Conservation (phyloP, 148 eudicot species). For the Cornus florida region DNA sequence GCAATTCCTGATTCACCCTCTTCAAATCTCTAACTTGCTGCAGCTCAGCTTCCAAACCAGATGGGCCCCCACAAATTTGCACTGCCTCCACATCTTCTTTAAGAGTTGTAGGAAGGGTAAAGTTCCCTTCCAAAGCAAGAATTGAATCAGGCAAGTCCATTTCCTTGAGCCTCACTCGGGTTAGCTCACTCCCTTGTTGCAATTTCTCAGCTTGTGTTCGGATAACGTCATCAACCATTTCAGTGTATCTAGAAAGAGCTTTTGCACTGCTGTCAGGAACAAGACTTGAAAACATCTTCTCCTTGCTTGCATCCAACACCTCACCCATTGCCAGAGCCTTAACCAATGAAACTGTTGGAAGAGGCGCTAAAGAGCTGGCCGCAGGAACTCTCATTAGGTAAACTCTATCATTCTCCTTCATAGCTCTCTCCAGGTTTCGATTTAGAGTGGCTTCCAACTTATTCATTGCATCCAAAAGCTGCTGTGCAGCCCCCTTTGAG, state of each 20-base stretch:
- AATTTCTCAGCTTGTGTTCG: slow-evolving; percentile 96
- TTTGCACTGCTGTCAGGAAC: slow-evolving; percentile 95
- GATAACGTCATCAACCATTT: slow-evolving; percentile 90
- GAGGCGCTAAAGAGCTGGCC: slow-evolving; percentile 67
- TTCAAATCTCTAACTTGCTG: slow-evolving; percentile 87
- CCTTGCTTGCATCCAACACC: slow-evolving; percentile 85
- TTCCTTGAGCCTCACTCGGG: slow-evolving; percentile 92
- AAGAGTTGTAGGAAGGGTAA: slow-evolving; percentile 61
- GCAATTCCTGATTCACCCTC: slow-evolving; percentile 89
- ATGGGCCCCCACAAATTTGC: slow-evolving; percentile 92
- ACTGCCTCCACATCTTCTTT: slow-evolving; percentile 98
- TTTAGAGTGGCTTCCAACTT: slow-evolving; percentile 75
- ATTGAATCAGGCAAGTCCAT: slow-evolving; percentile 96
- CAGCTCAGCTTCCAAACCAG: slow-evolving; percentile 83
- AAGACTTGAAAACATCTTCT: slow-evolving; percentile 86
- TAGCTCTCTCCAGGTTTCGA: slow-evolving; percentile 78
- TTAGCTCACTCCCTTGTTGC: slow-evolving; percentile 97
- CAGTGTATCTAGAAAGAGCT: slow-evolving; percentile 92
- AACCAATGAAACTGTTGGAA: slow-evolving; percentile 82
- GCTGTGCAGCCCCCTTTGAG: slow-evolving; percentile 78
- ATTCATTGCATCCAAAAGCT: slow-evolving; percentile 80
- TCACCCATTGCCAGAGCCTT: slow-evolving; percentile 81
- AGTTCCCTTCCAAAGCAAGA: slow-evolving; percentile 85
- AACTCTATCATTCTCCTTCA: slow-evolving; percentile 97
- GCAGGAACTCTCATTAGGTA: slow-evolving; percentile 93